Percentiles rank a stretch among this genome's conserved stretches.
Conservation (phyloP, 164 flowering plant genomes). For the Aristolochia contorta region DNA sequence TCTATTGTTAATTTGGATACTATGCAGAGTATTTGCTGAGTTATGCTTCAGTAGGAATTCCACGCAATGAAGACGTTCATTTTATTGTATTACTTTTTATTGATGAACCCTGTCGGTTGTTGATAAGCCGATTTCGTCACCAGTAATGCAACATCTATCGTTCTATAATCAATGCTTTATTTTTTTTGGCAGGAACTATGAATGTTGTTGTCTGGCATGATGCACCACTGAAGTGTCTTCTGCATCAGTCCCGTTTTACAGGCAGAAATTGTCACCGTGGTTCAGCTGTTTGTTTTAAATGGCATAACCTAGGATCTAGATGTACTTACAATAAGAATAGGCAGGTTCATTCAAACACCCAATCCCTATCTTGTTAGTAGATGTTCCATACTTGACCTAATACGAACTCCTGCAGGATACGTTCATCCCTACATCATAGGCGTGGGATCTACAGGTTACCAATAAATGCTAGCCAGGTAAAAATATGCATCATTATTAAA, state of each 20-base stretch:
- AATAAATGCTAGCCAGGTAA: constrained; percentile 26
- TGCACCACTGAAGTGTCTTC: constrained; percentile 13
- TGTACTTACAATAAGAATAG: constrained; percentile 11
- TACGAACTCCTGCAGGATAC: constrained; percentile 17
- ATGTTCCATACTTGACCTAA: neutral
- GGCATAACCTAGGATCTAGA: constrained; percentile 12
- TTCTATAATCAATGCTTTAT: too few species aligned
- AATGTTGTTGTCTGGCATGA: constrained; percentile 13
- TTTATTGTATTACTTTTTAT: too few species aligned
- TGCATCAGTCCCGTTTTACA: constrained; percentile 6
- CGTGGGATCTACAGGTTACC: constrained; percentile 7
- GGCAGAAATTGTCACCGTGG: constrained; percentile 1
- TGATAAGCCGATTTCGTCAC: too few species aligned
- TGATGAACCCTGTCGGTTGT: too few species aligned
- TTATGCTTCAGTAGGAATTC: too few species aligned
- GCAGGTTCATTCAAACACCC: constrained; percentile 5
- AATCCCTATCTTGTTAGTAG: neutral
- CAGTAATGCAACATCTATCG: too few species aligned
- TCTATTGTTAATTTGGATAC: too few species aligned
- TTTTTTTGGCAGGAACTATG: constrained; percentile 14
- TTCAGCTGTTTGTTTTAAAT: constrained; percentile 11
- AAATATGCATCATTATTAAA: neutral
- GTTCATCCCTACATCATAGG: constrained; percentile 5
- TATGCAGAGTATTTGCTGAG: too few species aligned
- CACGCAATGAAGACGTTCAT: too few species aligned